Percentiles rank a stretch among this genome's conserved stretches.
These are phyloP conservation scores for Mycena polygramma DNA, from an alignment of 768 basidiomycete genomes.

Conservation along the genomic window DNA sequence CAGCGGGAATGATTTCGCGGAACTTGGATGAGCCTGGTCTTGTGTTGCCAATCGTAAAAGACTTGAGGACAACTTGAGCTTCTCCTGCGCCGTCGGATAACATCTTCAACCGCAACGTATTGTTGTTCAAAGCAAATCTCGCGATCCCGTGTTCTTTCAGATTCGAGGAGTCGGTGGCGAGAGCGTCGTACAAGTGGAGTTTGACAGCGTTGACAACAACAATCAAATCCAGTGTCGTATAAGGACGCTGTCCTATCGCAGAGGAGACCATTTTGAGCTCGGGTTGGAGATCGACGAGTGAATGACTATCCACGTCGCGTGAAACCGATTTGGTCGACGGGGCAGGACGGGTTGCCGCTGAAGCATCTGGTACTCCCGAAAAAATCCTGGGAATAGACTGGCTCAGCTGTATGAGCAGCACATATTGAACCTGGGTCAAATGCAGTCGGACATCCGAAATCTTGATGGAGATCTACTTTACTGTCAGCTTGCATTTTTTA, in stretches of 20 bases:
- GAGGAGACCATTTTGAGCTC: constrained; percentile 61
- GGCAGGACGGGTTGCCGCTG: constrained; percentile 46
- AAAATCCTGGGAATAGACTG: constrained; percentile 80
- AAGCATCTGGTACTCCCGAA: constrained; percentile 59
- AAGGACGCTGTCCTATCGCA: constrained; percentile 50
- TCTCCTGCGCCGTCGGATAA: constrained; percentile 88
- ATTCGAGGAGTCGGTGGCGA: constrained; percentile 67
- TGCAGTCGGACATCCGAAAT: constrained; percentile 89
- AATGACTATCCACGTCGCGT: constrained; percentile 27
- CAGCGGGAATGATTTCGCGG: constrained; percentile 95
- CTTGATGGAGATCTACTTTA: constrained; percentile 71
- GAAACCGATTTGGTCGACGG: constrained; percentile 35
- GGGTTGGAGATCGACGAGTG: constrained; percentile 64
- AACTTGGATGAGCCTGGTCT: constrained; percentile 86
- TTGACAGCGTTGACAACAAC: constrained; percentile 80
- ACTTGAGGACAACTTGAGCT: constrained; percentile 88
- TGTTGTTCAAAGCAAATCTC: constrained; percentile 86
- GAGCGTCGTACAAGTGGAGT: constrained; percentile 86
- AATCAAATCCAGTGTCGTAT: constrained; percentile 80
- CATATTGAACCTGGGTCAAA: constrained; percentile 88
- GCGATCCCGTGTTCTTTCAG: constrained; percentile 87
- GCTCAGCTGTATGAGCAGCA: constrained; percentile 73
- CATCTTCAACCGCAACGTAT: constrained; percentile 82
- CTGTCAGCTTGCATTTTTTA: constrained; percentile 2
- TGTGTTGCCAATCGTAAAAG: constrained; percentile 93